Conservation (phyloP, 2,329 filamentous ascomycete genomes). For the Aureobasidium zeae region DNA sequence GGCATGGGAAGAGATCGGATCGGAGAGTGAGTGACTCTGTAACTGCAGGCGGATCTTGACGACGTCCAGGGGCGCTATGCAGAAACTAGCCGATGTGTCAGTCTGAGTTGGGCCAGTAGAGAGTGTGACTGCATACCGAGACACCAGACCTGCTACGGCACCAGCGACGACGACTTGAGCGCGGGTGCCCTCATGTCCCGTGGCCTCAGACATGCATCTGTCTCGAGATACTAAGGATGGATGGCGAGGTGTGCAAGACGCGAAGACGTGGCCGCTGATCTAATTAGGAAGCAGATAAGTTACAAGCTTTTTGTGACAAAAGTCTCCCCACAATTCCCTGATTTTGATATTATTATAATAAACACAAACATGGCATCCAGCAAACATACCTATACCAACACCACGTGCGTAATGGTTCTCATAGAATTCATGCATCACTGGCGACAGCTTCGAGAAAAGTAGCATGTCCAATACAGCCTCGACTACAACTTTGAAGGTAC, state of each 20-base stretch:
- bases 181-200: conserved; percentile 56
- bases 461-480: not conserved
- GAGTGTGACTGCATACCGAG: conserved; percentile 49
- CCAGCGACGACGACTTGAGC: conserved; percentile 57
- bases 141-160: conserved; percentile 72
- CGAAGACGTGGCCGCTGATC: no score
- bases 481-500: conserved; percentile 41
- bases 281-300: no score
- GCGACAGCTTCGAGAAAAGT: not conserved
- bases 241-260: no score
- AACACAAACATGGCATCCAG: no score
- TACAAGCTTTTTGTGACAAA: no score
- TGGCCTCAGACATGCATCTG: conserved; percentile 52
- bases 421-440: no score
- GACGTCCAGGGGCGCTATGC: conserved; percentile 90
- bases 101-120: conserved; percentile 1
- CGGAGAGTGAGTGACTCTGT: conserved; percentile 74
- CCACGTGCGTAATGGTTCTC: no score
- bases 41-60: conserved; percentile 97
- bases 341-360: no score
- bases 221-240: no score
- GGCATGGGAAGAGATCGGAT: conserved; percentile 48
- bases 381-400: no score
- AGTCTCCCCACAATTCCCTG: no score
- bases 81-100: conserved; percentile 52